These are phyloP conservation scores for Tuctoria greenei DNA, from an alignment of 176 grass and related monocot species.

Conservation along the genomic window DNA sequence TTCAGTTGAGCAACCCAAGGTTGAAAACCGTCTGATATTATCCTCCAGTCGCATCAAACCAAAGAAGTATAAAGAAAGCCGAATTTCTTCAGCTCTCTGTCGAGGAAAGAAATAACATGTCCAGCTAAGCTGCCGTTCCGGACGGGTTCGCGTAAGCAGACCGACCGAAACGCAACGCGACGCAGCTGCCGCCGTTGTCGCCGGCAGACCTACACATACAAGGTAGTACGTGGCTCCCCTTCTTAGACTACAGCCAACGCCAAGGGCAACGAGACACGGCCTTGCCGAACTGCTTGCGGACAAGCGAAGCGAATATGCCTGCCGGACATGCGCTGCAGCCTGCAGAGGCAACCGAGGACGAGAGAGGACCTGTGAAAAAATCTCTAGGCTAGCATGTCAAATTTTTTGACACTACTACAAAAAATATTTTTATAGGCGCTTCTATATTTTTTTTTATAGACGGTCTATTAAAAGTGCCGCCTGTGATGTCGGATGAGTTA, in stretches of 20 bases:
- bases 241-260: no score
- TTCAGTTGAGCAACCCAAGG: background rate
- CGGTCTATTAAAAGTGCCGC: no score
- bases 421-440: no score
- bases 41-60: background rate
- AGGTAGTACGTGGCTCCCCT: background rate
- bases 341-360: conserved; percentile 11
- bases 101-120: background rate
- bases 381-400: background rate
- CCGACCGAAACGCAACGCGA: background rate
- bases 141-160: background rate
- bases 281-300: conserved; percentile 4
- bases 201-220: background rate
- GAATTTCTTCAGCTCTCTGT: background rate
- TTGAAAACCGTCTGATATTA: background rate
- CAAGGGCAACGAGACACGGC: no score
- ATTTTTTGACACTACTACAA: no score
- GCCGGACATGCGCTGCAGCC: background rate
- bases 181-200: conserved; percentile 3
- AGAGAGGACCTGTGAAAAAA: background rate
- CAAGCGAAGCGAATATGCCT: conserved; percentile 14
- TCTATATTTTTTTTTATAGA: no score
- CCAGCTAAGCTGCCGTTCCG: no score
- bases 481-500: no score
- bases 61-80: background rate